Evolutionary conservation across 2,329 filamentous ascomycete species (phyloP), one percentile per base, ranked within the genome.

Genomic region (Phialophora macrospora): DNA sequence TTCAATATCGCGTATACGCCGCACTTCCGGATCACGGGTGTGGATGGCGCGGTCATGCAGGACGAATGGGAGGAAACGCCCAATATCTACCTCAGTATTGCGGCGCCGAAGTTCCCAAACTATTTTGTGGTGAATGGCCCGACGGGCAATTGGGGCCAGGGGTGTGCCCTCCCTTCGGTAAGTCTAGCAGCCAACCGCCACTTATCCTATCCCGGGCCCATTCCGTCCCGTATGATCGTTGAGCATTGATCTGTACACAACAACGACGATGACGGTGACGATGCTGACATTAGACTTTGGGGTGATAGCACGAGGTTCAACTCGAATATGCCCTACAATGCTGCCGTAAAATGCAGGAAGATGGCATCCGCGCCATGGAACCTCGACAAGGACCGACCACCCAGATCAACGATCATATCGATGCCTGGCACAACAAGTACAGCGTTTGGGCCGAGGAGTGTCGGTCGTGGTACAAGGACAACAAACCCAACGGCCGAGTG

Each of bases 21-120:
- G 1, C 72, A 74, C 4, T 77, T 78, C 55, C 69, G 73, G 11
- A 73, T 79, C 22, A 72, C 71, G 20, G 76, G 76, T 1, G 69
- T 72, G 2, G 68, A 70, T 17, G 74, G 75, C 3, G 32, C 41
- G 6, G 61, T 63, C 12, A 64, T 66, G 60, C 60, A 66, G 55
- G 71, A 75, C 77, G 81, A 62, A 72, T 77, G 22, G 83, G 81
- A 81, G 49, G 60, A 66, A 9, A 83, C 80, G 80, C 73, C 74
- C 4, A 73, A 77, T 44, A 65, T 65, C 49, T 84, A 84, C 72
- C 72, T 84, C 12, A 80, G 80, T 8, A 70, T 83, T 11, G 78
- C 79, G 0, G 80, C 79, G 8, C 76, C 80, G 0, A 76, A 78
- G 1, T 81, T 83, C 68, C 82, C 82, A 28, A 78, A 56, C 32